Conservation (phyloP, 1,284 basidiomycete species). For the Tremellales sp. region DNA sequence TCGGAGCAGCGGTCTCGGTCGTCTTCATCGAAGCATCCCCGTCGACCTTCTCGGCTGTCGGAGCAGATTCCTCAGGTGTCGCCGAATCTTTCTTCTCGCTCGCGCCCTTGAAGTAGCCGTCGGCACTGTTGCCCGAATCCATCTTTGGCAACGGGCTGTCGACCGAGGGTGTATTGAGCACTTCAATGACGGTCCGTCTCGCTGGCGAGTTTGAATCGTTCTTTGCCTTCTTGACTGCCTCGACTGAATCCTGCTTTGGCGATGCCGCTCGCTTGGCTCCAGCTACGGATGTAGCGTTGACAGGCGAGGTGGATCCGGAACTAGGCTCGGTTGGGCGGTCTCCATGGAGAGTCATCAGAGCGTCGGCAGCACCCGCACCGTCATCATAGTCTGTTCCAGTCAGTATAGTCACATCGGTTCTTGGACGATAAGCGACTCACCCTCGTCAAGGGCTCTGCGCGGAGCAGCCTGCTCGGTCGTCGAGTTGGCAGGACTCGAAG, state of each 20-base stretch:
- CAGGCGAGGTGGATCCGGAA: background rate
- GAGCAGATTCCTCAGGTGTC: background rate
- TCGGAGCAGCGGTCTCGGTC: conserved; percentile 4
- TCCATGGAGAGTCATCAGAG: conserved; percentile 45
- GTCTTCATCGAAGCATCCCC: background rate
- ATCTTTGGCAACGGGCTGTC: conserved; percentile 12
- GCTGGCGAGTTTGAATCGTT: conserved; percentile 10
- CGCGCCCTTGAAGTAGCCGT: background rate
- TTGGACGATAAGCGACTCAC: too few species aligned
- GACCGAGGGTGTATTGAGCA: conserved; percentile 37
- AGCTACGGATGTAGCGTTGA: too few species aligned
- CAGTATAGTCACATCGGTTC: too few species aligned
- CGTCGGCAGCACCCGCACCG: conserved; percentile 38
- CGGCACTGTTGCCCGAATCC: background rate
- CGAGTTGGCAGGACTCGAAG: too few species aligned
- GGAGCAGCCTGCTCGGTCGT: background rate
- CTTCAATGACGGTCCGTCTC: conserved; percentile 40
- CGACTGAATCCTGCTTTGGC: conserved; percentile 25
- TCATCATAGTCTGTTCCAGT: conserved; percentile 45
- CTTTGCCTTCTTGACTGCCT: conserved; percentile 11
- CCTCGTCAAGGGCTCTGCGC: conserved; percentile 28
- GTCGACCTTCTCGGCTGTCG: conserved; percentile 1
- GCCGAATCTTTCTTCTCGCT: background rate
- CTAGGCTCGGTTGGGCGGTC: conserved; percentile 24
- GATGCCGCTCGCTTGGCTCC: conserved; percentile 1